These are phyloP conservation scores for Chlamydomonas applanata DNA, from an alignment of 139 green algal genomes.

Conservation along the genomic window DNA sequence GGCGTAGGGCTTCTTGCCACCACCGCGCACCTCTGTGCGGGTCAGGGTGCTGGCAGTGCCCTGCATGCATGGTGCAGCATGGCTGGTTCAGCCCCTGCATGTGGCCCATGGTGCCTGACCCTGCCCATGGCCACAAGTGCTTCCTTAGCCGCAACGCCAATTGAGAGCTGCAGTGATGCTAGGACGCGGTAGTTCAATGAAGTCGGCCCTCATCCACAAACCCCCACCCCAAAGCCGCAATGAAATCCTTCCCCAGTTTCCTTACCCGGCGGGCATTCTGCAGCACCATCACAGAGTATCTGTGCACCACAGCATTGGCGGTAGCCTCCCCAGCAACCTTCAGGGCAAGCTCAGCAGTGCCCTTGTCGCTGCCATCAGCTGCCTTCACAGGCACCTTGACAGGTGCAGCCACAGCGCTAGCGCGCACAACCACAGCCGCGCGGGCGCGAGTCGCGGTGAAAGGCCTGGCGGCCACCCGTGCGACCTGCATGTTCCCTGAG, in stretches of 20 bases:
- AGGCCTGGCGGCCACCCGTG: too few relatives aligned
- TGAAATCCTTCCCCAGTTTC: not conserved
- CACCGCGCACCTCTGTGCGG: slow-evolving; percentile 88
- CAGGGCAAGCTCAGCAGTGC: slow-evolving; percentile 65
- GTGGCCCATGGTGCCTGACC: too few relatives aligned
- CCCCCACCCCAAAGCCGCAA: not conserved
- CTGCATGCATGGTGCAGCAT: slow-evolving; percentile 38
- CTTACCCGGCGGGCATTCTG: slow-evolving; percentile 79
- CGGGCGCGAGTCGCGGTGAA: too few relatives aligned
- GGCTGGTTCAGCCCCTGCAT: not conserved
- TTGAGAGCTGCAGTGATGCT: not conserved
- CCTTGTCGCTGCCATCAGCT: slow-evolving; percentile 60
- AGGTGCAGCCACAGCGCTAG: slow-evolving; percentile 36
- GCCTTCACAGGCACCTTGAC: slow-evolving; percentile 60
- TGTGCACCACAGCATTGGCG: slow-evolving; percentile 88
- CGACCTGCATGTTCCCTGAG: too few relatives aligned
- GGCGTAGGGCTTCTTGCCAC: slow-evolving; percentile 94
- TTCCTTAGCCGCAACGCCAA: not conserved
- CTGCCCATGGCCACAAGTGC: not conserved
- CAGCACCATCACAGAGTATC: slow-evolving; percentile 81
- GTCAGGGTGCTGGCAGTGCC: slow-evolving; percentile 93
- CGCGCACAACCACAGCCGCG: too few relatives aligned
- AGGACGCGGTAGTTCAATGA: not conserved
- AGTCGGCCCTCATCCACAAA: not conserved
- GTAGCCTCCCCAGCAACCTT: slow-evolving; percentile 68